Percentiles rank a stretch among this genome's conserved stretches.
Evolutionary conservation across 345 rosid species (phyloP).

Genomic region (Gossypium australe): DNA sequence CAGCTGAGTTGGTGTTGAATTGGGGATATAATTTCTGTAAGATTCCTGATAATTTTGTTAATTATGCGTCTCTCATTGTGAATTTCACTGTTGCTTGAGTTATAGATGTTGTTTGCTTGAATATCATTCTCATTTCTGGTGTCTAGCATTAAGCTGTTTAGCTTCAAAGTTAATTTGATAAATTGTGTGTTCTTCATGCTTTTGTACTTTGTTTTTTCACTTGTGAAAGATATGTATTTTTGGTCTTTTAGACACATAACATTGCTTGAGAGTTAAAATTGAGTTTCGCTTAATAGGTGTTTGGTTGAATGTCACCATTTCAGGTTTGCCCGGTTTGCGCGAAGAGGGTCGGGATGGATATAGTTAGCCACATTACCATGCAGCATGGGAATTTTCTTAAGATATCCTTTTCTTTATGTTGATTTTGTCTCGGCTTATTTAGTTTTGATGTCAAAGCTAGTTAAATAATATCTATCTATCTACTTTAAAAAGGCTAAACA

Average conservation of each 20-base stretch:
- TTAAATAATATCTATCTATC: not conserved
- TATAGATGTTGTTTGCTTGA: not conserved
- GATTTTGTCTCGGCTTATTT: not conserved
- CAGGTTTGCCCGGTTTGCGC: slow-evolving; percentile 81
- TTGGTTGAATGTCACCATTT: slow-evolving; percentile 22
- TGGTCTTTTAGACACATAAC: not conserved
- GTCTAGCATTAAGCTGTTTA: not conserved
- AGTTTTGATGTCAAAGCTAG: not conserved
- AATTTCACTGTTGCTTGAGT: not conserved
- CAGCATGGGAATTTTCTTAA: slow-evolving; percentile 69
- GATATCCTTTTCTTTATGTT: slow-evolving; percentile 54
- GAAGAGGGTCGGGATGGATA: slow-evolving; percentile 61
- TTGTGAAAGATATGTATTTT: not conserved
- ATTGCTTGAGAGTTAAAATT: not conserved
- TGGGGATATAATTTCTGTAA: not conserved
- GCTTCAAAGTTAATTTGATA: not conserved
- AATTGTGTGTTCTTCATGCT: not conserved
- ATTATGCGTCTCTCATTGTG: not conserved
- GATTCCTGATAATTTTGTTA: not conserved
- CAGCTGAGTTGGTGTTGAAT: not conserved
- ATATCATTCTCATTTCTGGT: not conserved
- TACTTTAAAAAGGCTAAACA: not conserved
- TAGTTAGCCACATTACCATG: slow-evolving; percentile 64
- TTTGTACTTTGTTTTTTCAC: not conserved
- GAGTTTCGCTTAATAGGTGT: not conserved